These are phyloP conservation scores for Cocos nucifera DNA, from an alignment of 176 grass and related monocot species.

Conservation along the genomic window DNA sequence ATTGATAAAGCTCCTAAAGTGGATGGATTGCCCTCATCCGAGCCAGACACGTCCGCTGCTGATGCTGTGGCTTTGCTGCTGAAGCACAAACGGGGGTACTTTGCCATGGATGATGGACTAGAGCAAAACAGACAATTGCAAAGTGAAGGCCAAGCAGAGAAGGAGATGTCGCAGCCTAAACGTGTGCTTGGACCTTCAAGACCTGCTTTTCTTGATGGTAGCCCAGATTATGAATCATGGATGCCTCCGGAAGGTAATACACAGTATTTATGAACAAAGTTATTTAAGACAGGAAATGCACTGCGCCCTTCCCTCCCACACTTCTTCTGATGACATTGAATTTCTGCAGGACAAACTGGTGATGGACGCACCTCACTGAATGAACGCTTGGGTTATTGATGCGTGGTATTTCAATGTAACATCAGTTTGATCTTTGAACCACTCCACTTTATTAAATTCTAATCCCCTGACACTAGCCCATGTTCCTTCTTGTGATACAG, in stretches of 20 bases:
- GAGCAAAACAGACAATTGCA: slow-evolving; percentile 15
- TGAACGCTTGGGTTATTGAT: slow-evolving; percentile 83
- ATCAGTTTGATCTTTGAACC: too few relatives aligned
- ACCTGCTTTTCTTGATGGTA: slow-evolving; percentile 59
- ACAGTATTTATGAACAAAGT: too few relatives aligned
- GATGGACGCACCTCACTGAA: slow-evolving; percentile 88
- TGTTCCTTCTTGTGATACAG: too few relatives aligned
- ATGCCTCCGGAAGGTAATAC: slow-evolving; percentile 85
- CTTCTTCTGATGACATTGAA: slow-evolving; percentile 4
- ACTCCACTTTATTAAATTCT: too few relatives aligned
- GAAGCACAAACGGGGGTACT: slow-evolving; percentile 69
- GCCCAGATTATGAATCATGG: slow-evolving; percentile 64
- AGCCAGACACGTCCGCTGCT: slow-evolving; percentile 65
- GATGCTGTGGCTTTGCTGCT: slow-evolving; percentile 91
- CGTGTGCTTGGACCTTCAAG: slow-evolving; percentile 64
- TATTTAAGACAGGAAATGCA: too few relatives aligned
- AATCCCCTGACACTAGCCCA: too few relatives aligned
- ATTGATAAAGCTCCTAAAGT: slow-evolving; percentile 12
- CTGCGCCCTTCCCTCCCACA: too few relatives aligned
- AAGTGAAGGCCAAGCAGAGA: slow-evolving; percentile 23
- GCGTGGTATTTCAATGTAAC: too few relatives aligned
- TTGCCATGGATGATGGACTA: slow-evolving; percentile 40
- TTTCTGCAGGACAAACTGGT: slow-evolving; percentile 84
- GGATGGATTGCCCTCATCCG: slow-evolving; percentile 36
- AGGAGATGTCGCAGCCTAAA: slow-evolving; percentile 43